Evolutionary conservation across 306 rosid species (phyloP).

Genomic region (Vigna mungo): DNA sequence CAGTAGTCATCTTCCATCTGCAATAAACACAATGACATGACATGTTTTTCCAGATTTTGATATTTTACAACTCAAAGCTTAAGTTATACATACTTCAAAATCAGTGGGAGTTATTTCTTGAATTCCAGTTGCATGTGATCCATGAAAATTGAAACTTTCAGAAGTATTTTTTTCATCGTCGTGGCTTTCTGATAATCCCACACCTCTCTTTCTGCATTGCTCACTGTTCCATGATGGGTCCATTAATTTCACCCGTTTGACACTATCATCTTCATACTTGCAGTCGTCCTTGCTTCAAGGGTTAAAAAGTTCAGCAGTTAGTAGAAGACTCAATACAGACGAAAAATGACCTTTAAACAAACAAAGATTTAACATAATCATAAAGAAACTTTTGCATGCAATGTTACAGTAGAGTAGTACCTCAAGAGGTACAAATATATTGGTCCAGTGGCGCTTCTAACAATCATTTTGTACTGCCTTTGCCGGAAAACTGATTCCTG

Average conservation of each 20-base stretch:
- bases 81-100: slow-evolving; percentile 54
- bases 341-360: slow-evolving; percentile 28
- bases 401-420: slow-evolving; percentile 47
- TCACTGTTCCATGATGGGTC: slow-evolving; percentile 48
- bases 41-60: slow-evolving; percentile 7
- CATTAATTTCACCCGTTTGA: slow-evolving; percentile 38
- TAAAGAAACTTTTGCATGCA: slow-evolving; percentile 30
- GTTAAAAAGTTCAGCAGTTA: slow-evolving; percentile 37
- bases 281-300: slow-evolving; percentile 51
- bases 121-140: slow-evolving; percentile 56
- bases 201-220: slow-evolving; percentile 40
- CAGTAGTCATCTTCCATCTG: slow-evolving; percentile 83
- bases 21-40: slow-evolving; percentile 32
- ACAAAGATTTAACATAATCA: slow-evolving; percentile 15
- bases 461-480: slow-evolving; percentile 70
- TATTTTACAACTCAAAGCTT: slow-evolving; percentile 17
- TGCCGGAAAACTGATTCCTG: slow-evolving; percentile 72
- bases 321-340: background rate
- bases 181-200: slow-evolving; percentile 40
- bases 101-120: slow-evolving; percentile 68
- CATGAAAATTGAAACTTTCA: slow-evolving; percentile 36
- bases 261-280: slow-evolving; percentile 45
- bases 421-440: slow-evolving; percentile 76
- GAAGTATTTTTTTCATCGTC: slow-evolving; percentile 41
- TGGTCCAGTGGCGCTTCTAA: slow-evolving; percentile 81